A percentile compares a stretch with the other conserved stretches of the same genome.
phyloP scores from a whole-genome alignment of 2,329 filamentous ascomycete species.

The Venturia pyrina region DNA sequence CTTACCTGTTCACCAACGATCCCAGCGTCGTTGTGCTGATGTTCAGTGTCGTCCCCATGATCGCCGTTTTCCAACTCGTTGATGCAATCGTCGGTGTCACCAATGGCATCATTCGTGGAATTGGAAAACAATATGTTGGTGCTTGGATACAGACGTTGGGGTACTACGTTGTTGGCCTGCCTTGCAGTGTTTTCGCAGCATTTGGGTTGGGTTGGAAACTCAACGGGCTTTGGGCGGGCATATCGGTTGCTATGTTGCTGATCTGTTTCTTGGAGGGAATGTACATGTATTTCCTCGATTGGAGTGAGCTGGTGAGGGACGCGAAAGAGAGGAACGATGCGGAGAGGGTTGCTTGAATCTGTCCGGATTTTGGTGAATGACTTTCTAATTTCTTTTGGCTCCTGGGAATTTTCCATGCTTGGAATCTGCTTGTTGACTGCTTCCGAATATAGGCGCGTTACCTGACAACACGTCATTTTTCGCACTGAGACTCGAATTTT shows the following conservation, averaged over 20 bases:
- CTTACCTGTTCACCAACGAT: not conserved
- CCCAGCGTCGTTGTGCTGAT: not conserved
- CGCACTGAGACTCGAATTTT: not conserved
- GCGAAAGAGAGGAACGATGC: not conserved
- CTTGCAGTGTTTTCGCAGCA: not conserved
- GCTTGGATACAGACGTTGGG: not conserved
- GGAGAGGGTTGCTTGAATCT: not conserved
- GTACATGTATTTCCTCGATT: conserved; percentile 1
- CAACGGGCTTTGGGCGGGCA: conserved; percentile 6
- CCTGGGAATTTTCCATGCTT: not conserved
- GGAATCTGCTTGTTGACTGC: not conserved
- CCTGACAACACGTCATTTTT: not conserved
- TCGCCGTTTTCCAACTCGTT: not conserved
- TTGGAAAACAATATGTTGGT: conserved; percentile 4
- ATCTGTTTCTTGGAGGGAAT: not conserved
- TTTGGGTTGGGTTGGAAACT: conserved; percentile 6
- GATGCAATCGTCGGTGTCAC: conserved; percentile 2
- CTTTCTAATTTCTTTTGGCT: too few relatives aligned
- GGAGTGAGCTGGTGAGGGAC: conserved; percentile 1
- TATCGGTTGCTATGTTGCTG: not conserved
- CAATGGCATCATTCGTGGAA: conserved; percentile 8
- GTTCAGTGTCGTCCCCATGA: not conserved
- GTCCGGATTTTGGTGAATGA: too few relatives aligned
- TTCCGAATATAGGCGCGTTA: not conserved
- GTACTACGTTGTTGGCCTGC: conserved; percentile 2